Base-by-base conservation (phyloP, 1,139 yeast species). In the Diutina neorugosa region DNA sequence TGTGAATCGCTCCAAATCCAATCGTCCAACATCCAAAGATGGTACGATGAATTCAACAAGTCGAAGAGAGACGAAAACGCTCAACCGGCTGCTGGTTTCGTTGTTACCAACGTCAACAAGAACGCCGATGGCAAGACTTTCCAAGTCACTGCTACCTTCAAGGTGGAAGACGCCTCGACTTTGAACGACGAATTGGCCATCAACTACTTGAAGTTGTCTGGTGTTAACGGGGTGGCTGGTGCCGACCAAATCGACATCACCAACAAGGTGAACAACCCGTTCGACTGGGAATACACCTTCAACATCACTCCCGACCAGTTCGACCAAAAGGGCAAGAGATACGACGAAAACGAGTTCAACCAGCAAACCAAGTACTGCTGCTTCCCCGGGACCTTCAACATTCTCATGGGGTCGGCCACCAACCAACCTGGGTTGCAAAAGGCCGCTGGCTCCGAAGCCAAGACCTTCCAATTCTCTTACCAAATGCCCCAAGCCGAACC, bases 251-350 rank as follows among this genome's bases (percentile, higher is more conserved):
- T 46, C 40, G 50, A 46, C 21, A 46, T 46, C 21, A 27, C 27
- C 21, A 16, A 46, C 50, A 27, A 46, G 40, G 50, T 46, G 20
- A 11, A 5, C 19, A 46, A 46, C 50, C 50, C 50, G 12, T 46
- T 46, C 50, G 19, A 46, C 37, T 46, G 50, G 50, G 23, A n/a
- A 11, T 27, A 46, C 40, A 46, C 50, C 50, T 25, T 46, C 50
- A 25, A 25, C 50, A 16, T 46, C 19, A 25, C 14, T 12, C 19
- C 50, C 40, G 50, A 46, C 9, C 21, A 25, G 9, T 16, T 16
- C 20, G 27, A 46, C 37, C 40, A 46, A 27, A 20, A 12, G 25
- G 20, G 43, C 18, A 46, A 46, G 50, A 25, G 50, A 27, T 27
- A 18, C 23, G 27, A 18, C 21, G 21, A 46, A 27, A 34, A 46